A percentile compares a stretch with the other conserved stretches of the same genome.
phyloP scores from a whole-genome alignment of 2,329 filamentous ascomycete genomes.

The Beauveria australis region DNA sequence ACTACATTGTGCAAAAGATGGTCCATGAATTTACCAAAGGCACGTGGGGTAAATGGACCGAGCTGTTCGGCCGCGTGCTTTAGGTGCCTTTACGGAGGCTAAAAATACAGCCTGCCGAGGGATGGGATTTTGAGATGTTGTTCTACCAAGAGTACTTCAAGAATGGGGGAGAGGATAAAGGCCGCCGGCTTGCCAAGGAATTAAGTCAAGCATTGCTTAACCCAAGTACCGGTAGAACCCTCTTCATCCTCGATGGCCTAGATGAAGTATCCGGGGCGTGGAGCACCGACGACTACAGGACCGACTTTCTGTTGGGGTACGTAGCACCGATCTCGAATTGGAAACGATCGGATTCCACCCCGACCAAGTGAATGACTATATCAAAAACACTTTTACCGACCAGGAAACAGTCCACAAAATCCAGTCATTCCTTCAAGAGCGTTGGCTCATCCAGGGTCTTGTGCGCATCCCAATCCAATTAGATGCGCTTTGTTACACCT shows the following conservation, averaged over 20 bases:
- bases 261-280: slow-evolving; percentile 28
- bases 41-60: slow-evolving; percentile 16
- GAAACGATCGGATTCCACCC: background rate
- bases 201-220: no score
- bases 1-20: slow-evolving; percentile 35
- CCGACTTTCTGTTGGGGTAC: no score
- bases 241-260: slow-evolving; percentile 35
- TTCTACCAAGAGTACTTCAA: slow-evolving; percentile 22
- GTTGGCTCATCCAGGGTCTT: slow-evolving; percentile 26
- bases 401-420: no score
- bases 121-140: slow-evolving; percentile 14
- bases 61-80: slow-evolving; percentile 20
- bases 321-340: background rate
- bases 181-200: background rate
- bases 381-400: slow-evolving; percentile 21
- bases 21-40: slow-evolving; percentile 24
- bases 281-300: background rate
- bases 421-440: slow-evolving; percentile 23
- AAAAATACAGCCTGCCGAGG: slow-evolving; percentile 12
- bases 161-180: background rate
- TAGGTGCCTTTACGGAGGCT: slow-evolving; percentile 32
- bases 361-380: background rate
- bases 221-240: slow-evolving; percentile 16
- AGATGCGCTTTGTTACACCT: slow-evolving; percentile 34
- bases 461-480: slow-evolving; percentile 35